Evolutionary conservation across 2,329 filamentous ascomycete species (phyloP), one percentile per base, ranked within the genome.

Genomic region (Neurospora sp.): DNA sequence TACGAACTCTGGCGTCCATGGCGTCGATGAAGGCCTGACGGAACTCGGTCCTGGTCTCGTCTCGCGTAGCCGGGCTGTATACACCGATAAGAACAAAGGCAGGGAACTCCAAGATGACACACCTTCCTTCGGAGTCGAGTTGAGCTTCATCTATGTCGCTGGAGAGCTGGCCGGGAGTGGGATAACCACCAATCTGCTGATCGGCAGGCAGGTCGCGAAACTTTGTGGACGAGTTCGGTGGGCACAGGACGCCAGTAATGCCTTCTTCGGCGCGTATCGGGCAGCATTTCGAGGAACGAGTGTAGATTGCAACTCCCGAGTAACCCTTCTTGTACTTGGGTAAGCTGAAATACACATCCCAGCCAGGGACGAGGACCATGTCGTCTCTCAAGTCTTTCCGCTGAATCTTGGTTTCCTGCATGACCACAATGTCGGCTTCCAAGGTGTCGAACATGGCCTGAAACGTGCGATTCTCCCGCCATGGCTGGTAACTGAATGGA

Each of bases 321-420:
- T 98, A 99, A 91, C 93, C 95, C 84, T 97, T 98, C 80, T 98
- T 98, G 77, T 96, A 86, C 78, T 90, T 93, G 0, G 96, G 96
- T 33, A 99, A 84, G 78, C 93, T 97, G 81, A 97, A 97, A 81
- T 91, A 97, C 73, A 94, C 94, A 78, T 99, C 96, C 95, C 95
- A 99, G 13, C 96, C 96, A 0, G 92, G 89, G 0, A 98, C 89
- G 40, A 98, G 83, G 10, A 98, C 94, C 93, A 98, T 98, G 75
- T 98, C 96, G 84, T 98, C 96, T 52, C 85, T 86, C 1, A 99
- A 83, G 75, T 97, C 94, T 78, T 97, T 97, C 70, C 91, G 87
- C 78, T 98, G 96, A 52, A 98, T 97, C 81, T 98, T 99, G 62
- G 93, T 90, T 80, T 98, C 96, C 79, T 99, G 96, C 84, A 98